Evolutionary conservation across 2,329 filamentous ascomycete species (phyloP).

Genomic region (Colletotrichum simmondsii): DNA sequence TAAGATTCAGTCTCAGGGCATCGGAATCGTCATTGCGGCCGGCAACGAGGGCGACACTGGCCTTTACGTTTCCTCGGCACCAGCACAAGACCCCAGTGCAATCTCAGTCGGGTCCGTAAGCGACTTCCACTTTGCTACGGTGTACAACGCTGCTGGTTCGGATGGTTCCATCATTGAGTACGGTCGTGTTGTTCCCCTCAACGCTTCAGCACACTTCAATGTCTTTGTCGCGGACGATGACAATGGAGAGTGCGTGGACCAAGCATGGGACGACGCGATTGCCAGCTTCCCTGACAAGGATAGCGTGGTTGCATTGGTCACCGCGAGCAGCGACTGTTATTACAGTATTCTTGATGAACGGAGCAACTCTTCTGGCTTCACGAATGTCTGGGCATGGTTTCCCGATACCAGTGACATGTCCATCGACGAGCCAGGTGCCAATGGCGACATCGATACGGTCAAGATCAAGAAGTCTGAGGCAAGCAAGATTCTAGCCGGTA

Average conservation of each 20-base stretch:
- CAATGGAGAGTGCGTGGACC: constrained; percentile 7
- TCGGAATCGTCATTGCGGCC: constrained; percentile 20
- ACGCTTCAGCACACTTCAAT: not conserved
- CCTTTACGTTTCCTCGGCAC: constrained; percentile 16
- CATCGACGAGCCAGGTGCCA: constrained; percentile 7
- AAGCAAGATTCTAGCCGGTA: constrained; percentile 14
- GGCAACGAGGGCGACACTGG: constrained; percentile 23
- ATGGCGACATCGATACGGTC: constrained; percentile 13
- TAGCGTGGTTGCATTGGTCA: constrained; percentile 1
- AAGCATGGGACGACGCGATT: constrained; percentile 20
- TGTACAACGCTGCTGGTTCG: constrained; percentile 24
- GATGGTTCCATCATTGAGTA: constrained; percentile 23
- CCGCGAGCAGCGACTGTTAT: constrained; percentile 7
- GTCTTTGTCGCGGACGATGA: constrained; percentile 26
- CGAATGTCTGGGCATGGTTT: constrained; percentile 22
- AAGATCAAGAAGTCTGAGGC: constrained; percentile 20
- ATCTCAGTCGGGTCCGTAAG: constrained; percentile 27
- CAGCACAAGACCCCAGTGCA: constrained; percentile 10
- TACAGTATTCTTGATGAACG: not conserved
- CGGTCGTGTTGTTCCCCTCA: constrained; percentile 16
- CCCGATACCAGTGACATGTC: constrained; percentile 9
- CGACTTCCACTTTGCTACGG: constrained; percentile 12
- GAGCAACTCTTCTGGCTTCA: constrained; percentile 10
- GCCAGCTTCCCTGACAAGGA: constrained; percentile 10
- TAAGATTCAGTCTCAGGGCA: constrained; percentile 25